A percentile compares a stretch with the other conserved stretches of the same genome.
Conservation (phyloP, 352 stramenopile species). For the Phytophthora ramorum region DNA sequence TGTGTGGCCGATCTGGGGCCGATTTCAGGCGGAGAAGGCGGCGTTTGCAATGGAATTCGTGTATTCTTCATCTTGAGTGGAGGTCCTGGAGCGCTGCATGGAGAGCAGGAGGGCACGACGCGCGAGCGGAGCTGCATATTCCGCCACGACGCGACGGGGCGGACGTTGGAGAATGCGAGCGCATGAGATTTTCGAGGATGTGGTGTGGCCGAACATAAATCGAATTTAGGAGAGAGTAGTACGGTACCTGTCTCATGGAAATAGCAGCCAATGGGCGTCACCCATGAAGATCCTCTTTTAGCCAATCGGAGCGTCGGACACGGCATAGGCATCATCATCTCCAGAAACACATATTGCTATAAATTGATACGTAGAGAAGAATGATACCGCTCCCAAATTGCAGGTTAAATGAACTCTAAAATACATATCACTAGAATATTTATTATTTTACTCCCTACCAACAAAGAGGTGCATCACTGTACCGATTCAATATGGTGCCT, state of each 20-base stretch:
- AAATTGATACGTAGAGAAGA: too few species aligned
- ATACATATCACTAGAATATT: too few species aligned
- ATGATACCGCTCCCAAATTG: too few species aligned
- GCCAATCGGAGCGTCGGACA: neutral
- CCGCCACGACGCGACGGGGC: neutral
- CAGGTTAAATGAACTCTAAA: too few species aligned
- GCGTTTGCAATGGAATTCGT: neutral
- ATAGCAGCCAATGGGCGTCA: conserved; percentile 8
- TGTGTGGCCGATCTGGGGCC: neutral
- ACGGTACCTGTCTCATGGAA: conserved; percentile 5
- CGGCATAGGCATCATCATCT: conserved; percentile 20
- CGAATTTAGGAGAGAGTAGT: neutral
- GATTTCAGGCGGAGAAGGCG: neutral
- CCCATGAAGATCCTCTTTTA: neutral
- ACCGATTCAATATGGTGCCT: conserved; percentile 6
- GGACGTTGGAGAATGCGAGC: neutral
- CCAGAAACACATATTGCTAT: too few species aligned
- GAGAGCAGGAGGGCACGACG: neutral
- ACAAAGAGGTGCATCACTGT: neutral
- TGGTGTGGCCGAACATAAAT: neutral
- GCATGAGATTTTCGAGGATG: conserved; percentile 11
- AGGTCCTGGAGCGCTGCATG: neutral
- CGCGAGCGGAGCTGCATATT: conserved; percentile 31
- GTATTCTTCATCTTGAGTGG: neutral
- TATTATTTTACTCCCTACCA: too few species aligned